These are phyloP conservation scores for Botryosphaeria dothidea DNA, from an alignment of 2,329 filamentous ascomycete genomes.

Conservation along the genomic window DNA sequence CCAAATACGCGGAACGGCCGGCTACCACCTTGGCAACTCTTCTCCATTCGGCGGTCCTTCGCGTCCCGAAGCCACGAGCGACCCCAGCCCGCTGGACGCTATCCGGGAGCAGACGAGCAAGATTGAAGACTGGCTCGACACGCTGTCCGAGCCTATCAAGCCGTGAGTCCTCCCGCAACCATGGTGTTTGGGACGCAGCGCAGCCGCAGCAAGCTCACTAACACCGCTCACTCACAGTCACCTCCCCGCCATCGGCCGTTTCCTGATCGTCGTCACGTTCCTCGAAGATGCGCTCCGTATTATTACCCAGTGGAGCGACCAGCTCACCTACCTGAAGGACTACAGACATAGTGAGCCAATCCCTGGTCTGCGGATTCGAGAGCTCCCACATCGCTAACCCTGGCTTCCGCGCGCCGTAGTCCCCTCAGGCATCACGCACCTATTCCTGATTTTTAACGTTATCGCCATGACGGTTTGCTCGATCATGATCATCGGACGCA, in stretches of 20 bases:
- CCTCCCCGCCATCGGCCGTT: conserved; percentile 91
- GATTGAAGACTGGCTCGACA: conserved; percentile 92
- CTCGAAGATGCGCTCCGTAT: conserved; percentile 95
- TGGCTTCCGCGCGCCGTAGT: conserved; percentile 56
- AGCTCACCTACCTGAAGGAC: conserved; percentile 88
- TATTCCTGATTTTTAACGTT: conserved; percentile 91
- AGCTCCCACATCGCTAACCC: conserved; percentile 16
- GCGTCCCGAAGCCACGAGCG: conserved; percentile 61
- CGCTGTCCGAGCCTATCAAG: conserved; percentile 84
- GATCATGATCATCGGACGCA: conserved; percentile 83
- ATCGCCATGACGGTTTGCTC: conserved; percentile 84
- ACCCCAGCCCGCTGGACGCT: conserved; percentile 79
- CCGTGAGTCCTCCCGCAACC: conserved; percentile 64
- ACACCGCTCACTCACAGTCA: conserved; percentile 60
- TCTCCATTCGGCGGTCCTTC: conserved; percentile 68
- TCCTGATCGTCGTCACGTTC: conserved; percentile 97
- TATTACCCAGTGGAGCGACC: conserved; percentile 95
- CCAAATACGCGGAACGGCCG: conserved; percentile 69
- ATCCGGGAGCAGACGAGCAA: conserved; percentile 96
- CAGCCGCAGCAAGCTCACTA: conserved; percentile 24
- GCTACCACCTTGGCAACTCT: conserved; percentile 79
- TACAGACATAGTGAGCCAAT: conserved; percentile 81
- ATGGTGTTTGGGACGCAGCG: neutral
- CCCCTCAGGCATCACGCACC: conserved; percentile 81
- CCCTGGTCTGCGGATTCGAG: conserved; percentile 9